Conservation (phyloP, 1,284 basidiomycete genomes). For the Clitocybe nebularis region DNA sequence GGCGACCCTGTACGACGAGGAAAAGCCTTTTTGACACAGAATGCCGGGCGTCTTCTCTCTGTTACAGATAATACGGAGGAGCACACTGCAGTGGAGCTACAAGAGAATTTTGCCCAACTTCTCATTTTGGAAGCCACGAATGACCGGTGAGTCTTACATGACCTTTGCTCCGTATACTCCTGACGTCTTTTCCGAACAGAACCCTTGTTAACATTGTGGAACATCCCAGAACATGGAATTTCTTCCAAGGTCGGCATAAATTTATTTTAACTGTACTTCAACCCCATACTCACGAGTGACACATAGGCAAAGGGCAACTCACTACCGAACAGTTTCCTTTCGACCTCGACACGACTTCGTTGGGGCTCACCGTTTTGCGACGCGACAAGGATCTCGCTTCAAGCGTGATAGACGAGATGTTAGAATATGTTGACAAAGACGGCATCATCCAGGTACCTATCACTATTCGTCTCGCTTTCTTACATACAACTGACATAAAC, state of each 20-base stretch:
- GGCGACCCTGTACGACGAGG: conserved; percentile 44
- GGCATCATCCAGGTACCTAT: conserved; percentile 48
- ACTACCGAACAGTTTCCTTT: conserved; percentile 42
- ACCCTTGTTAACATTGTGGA: conserved; percentile 38
- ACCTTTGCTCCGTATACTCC: too few relatives aligned
- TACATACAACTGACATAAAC: conserved; percentile 5
- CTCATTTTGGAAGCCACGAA: conserved; percentile 52
- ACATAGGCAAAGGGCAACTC: conserved; percentile 33
- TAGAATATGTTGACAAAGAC: conserved; percentile 44
- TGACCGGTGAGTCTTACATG: conserved; percentile 33
- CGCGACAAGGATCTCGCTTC: conserved; percentile 30
- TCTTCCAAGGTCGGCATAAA: conserved; percentile 40
- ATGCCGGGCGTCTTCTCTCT: conserved; percentile 42
- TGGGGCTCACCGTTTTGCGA: conserved; percentile 39
- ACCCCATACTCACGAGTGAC: background rate
- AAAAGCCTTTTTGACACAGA: conserved; percentile 32
- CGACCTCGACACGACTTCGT: conserved; percentile 51
- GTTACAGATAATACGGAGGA: conserved; percentile 33
- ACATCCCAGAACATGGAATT: conserved; percentile 47
- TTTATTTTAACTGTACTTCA: background rate
- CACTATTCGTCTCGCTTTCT: too few relatives aligned
- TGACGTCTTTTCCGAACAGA: conserved; percentile 19
- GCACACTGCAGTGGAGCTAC: conserved; percentile 31
- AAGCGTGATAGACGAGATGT: conserved; percentile 52
- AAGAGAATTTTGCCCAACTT: conserved; percentile 55